Conservation (phyloP, 2,329 filamentous ascomycete species). For the Phaeoacremonium minimum region DNA sequence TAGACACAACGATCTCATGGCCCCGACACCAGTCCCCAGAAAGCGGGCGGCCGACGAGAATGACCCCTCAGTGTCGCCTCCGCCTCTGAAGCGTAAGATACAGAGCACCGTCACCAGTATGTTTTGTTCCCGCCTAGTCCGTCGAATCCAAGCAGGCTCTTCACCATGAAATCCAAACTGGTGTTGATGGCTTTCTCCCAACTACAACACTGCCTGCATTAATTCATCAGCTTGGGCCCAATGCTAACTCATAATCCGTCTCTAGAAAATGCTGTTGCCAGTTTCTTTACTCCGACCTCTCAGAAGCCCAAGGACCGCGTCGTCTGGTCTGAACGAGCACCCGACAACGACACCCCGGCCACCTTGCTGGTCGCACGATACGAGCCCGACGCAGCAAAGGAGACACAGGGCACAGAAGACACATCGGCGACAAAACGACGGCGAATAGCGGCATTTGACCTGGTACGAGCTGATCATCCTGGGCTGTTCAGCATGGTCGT, state of each 20-base stretch:
- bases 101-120: constrained; percentile 49
- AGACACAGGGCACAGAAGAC: constrained; percentile 15
- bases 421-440: constrained; percentile 27
- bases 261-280: constrained; percentile 65
- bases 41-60: constrained; percentile 10
- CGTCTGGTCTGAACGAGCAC: constrained; percentile 64
- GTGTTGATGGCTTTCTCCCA: not conserved
- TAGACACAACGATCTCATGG: no score
- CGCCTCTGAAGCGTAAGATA: constrained; percentile 46
- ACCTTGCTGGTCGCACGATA: constrained; percentile 76
- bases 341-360: constrained; percentile 38
- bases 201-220: no score
- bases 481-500: no score
- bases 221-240: no score
- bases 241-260: constrained; percentile 9
- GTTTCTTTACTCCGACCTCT: constrained; percentile 83
- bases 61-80: constrained; percentile 46
- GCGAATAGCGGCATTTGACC: constrained; percentile 71
- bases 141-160: no score
- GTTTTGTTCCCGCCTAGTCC: constrained; percentile 10
- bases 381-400: constrained; percentile 34
- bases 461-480: constrained; percentile 33
- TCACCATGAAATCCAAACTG: not conserved
- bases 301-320: constrained; percentile 77
- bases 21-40: not conserved